Conservation (phyloP, 1,284 basidiomycete genomes). For the Paramarasmius palmivorus region DNA sequence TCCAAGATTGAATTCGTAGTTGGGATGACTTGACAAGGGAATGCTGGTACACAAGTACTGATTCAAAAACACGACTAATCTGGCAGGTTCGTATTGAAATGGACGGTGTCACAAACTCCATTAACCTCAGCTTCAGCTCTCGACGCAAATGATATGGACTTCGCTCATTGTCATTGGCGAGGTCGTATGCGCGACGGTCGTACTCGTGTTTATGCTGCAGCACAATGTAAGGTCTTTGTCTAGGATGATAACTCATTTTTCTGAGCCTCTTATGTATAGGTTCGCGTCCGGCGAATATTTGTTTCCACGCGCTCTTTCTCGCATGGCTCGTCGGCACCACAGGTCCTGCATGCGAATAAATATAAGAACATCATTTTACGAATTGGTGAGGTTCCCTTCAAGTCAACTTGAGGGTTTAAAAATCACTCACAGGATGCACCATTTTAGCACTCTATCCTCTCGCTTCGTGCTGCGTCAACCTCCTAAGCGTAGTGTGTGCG, state of each 20-base stretch:
- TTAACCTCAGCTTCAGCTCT: constrained; percentile 15
- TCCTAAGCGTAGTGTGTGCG: constrained; percentile 17
- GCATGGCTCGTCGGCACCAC: constrained; percentile 4
- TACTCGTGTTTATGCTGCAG: constrained; percentile 9
- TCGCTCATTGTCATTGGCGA: constrained; percentile 16
- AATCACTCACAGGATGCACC: not conserved
- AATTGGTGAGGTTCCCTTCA: constrained; percentile 16
- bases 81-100: constrained; percentile 23
- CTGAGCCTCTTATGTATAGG: constrained; percentile 2
- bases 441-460: constrained; percentile 19
- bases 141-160: constrained; percentile 24
- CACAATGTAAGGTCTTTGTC: constrained; percentile 8
- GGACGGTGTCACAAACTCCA: too few species aligned
- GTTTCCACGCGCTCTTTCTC: constrained; percentile 2
- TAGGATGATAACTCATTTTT: not conserved
- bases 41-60: constrained; percentile 24
- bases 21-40: constrained; percentile 23
- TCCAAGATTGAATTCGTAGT: constrained; percentile 7
- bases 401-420: not conserved
- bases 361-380: constrained; percentile 22
- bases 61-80: constrained; percentile 16
- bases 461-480: constrained; percentile 18
- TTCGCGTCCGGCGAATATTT: constrained; percentile 6
- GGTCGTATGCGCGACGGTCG: constrained; percentile 2
- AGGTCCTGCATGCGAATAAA: constrained; percentile 15